phyloP scores from a whole-genome alignment of 768 basidiomycete species.

The Suillus paluster region DNA sequence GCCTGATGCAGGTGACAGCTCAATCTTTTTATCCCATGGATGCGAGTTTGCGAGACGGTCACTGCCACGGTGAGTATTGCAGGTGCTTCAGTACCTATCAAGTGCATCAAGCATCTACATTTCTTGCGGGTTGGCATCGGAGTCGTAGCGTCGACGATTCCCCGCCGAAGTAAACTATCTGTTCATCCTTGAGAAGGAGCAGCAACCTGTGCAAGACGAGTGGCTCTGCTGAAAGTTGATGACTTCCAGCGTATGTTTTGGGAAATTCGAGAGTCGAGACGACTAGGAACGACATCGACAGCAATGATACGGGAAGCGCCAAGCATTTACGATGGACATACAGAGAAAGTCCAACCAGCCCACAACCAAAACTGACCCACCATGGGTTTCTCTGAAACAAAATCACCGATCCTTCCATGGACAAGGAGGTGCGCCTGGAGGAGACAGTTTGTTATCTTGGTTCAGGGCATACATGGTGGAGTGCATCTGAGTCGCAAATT shows the following conservation, averaged over 20 bases:
- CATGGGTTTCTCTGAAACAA: conserved; percentile 81
- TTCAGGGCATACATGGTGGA: conserved; percentile 19
- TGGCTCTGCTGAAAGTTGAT: no score
- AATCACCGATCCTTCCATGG: conserved; percentile 84
- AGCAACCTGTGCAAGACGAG: no score
- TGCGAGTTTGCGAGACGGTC: no score
- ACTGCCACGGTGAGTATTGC: no score
- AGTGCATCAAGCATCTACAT: no score
- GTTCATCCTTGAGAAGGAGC: no score
- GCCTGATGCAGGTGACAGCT: no score
- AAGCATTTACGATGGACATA: conserved; percentile 95
- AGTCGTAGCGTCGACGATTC: no score
- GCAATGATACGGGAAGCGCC: conserved; percentile 86
- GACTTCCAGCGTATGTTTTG: conserved; percentile 65
- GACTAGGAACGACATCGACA: conserved; percentile 73
- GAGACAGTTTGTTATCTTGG: conserved; percentile 11
- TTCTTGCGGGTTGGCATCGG: no score
- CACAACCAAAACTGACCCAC: conserved; percentile 71
- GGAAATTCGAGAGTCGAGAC: conserved; percentile 92
- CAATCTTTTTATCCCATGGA: no score
- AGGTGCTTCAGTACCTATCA: no score
- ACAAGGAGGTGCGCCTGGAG: conserved; percentile 74
- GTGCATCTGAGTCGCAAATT: conserved; percentile 89
- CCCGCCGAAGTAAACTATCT: no score
- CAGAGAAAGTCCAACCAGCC: conserved; percentile 87